These are phyloP conservation scores for Trichoderma koningii DNA, from an alignment of 2,329 filamentous ascomycete genomes.

Conservation along the genomic window DNA sequence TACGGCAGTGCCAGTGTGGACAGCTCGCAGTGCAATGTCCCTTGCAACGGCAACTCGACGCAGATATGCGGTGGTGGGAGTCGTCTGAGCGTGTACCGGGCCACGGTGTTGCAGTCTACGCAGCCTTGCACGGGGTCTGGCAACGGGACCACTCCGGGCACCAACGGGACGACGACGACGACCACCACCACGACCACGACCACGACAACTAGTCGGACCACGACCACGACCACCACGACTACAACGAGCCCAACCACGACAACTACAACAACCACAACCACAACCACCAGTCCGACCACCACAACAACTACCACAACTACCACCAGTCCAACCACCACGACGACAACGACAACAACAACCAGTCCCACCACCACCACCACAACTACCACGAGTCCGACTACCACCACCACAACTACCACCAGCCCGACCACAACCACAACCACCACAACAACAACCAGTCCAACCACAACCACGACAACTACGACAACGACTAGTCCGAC, in stretches of 20 bases:
- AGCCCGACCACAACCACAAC: not conserved
- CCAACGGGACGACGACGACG: not conserved
- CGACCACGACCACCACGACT: constrained; percentile 14
- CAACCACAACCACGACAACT: constrained; percentile 33
- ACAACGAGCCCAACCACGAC: constrained; percentile 37
- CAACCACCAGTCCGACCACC: constrained; percentile 31
- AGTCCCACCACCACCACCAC: no score
- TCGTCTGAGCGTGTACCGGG: constrained; percentile 50
- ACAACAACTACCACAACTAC: no score
- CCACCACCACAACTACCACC: not conserved
- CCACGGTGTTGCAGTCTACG: constrained; percentile 51
- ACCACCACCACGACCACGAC: not conserved
- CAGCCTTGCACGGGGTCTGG: constrained; percentile 47
- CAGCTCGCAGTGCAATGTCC: constrained; percentile 49
- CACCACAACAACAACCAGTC: constrained; percentile 33
- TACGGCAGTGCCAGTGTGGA: constrained; percentile 46
- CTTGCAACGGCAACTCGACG: constrained; percentile 52
- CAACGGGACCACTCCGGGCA: not conserved
- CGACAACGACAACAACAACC: no score
- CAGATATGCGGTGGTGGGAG: constrained; percentile 48
- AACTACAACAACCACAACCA: constrained; percentile 35
- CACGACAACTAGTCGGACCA: not conserved
- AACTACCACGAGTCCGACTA: no score
- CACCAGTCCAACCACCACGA: no score
- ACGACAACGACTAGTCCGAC: constrained; percentile 37